Conservation (phyloP, 495 filamentous ascomycete species). For the Poronia punctata region DNA sequence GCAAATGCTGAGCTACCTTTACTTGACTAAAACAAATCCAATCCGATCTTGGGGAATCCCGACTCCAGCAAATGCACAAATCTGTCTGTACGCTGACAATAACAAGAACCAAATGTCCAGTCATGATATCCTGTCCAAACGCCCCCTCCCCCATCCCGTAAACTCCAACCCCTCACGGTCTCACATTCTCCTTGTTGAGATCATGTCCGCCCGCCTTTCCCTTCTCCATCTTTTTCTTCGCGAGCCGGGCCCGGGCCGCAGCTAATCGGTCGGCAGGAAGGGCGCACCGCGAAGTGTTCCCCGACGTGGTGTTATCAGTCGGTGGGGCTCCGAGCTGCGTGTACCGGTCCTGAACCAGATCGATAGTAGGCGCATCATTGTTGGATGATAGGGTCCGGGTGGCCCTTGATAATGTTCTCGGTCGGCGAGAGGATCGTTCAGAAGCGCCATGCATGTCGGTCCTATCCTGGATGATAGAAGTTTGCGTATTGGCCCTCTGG, state of each 20-base stretch:
- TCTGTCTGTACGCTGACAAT: too few species aligned
- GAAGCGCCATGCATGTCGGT: conserved; percentile 11
- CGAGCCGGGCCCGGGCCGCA: conserved; percentile 58
- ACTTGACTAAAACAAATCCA: too few species aligned
- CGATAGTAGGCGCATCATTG: conserved; percentile 20
- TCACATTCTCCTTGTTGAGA: conserved; percentile 41
- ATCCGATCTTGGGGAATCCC: too few species aligned
- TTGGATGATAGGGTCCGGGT: conserved; percentile 14
- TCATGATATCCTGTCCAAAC: neutral
- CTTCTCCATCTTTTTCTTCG: conserved; percentile 42
- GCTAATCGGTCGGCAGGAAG: conserved; percentile 53
- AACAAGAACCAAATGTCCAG: too few species aligned
- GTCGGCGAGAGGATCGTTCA: conserved; percentile 13
- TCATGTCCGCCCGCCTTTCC: conserved; percentile 14
- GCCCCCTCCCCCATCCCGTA: neutral
- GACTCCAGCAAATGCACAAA: too few species aligned
- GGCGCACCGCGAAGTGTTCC: conserved; percentile 34
- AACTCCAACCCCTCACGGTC: conserved; percentile 13
- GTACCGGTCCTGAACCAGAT: conserved; percentile 38
- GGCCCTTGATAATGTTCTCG: conserved; percentile 25
- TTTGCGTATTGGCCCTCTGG: conserved; percentile 6
- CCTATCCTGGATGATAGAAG: conserved; percentile 4
- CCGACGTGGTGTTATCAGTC: conserved; percentile 19
- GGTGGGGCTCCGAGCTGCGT: conserved; percentile 29
- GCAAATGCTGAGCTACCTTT: too few species aligned